Percentiles rank a stretch among this genome's conserved stretches.
These are phyloP conservation scores for Canavalia gladiata DNA, from an alignment of 306 rosid species.

Conservation along the genomic window DNA sequence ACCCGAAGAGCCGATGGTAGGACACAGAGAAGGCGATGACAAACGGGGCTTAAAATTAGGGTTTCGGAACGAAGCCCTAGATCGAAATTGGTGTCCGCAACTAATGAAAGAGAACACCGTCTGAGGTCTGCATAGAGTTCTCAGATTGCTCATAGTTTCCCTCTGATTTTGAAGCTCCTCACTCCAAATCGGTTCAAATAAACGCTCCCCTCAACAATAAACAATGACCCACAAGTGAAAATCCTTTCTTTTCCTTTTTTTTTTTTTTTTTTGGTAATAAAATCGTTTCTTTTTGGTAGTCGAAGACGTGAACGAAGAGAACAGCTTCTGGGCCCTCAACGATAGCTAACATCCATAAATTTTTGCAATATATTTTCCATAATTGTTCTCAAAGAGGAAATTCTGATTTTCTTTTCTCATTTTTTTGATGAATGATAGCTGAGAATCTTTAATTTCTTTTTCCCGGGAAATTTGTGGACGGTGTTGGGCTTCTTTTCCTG, in stretches of 20 bases:
- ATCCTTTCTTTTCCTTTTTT: not conserved
- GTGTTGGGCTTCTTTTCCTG: conserved; percentile 18
- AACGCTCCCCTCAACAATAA: conserved; percentile 10
- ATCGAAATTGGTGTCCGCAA: conserved; percentile 68
- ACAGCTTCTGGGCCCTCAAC: conserved; percentile 43
- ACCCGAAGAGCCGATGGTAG: conserved; percentile 54
- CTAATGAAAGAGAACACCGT: conserved; percentile 66
- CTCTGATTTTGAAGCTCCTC: conserved; percentile 38
- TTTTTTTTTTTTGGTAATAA: not conserved
- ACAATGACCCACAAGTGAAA: not conserved
- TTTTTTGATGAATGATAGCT: conserved; percentile 38
- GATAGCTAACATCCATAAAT: conserved; percentile 21
- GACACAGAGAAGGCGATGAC: conserved; percentile 46
- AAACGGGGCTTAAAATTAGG: conserved; percentile 59
- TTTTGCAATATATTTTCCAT: conserved; percentile 4
- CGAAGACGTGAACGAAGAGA: conserved; percentile 54
- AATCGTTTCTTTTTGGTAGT: conserved; percentile 17
- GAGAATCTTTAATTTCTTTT: not conserved
- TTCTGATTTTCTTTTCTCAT: not conserved
- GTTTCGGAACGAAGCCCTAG: conserved; percentile 65
- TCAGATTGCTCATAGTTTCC: conserved; percentile 70
- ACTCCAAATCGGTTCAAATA: conserved; percentile 15
- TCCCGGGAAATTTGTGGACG: conserved; percentile 53
- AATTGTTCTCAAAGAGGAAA: conserved; percentile 7
- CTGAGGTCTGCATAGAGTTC: conserved; percentile 68